Percentiles rank a stretch among this genome's conserved stretches.
Conservation (phyloP, 352 stramenopile species). For the Thraustotheca clavata region DNA sequence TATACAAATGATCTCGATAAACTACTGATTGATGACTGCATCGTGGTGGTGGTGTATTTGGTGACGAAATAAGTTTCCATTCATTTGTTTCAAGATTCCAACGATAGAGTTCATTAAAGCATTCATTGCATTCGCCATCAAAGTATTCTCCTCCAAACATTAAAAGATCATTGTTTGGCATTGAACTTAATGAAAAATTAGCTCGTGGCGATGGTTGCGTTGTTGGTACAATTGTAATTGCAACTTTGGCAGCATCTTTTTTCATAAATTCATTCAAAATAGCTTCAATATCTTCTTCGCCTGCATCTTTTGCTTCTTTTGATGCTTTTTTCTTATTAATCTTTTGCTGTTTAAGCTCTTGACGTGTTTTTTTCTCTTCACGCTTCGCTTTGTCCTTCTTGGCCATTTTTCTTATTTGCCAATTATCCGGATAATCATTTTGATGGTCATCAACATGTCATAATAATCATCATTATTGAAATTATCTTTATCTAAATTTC, state of each 20-base stretch:
- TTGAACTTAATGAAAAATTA: constrained; percentile 72
- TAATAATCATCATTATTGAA: no score
- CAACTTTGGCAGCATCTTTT: constrained; percentile 60
- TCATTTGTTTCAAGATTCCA: constrained; percentile 86
- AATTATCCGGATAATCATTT: not conserved
- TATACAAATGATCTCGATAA: constrained; percentile 93
- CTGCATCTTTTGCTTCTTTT: constrained; percentile 26
- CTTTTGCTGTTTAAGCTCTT: constrained; percentile 23
- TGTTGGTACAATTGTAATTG: constrained; percentile 44
- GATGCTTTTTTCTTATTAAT: constrained; percentile 23
- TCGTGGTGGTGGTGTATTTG: constrained; percentile 81
- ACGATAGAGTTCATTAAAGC: constrained; percentile 94
- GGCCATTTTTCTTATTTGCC: constrained; percentile 20
- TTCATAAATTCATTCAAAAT: constrained; percentile 73
- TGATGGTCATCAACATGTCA: no score
- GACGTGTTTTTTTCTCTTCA: constrained; percentile 48
- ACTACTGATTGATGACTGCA: constrained; percentile 94
- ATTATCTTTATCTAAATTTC: no score
- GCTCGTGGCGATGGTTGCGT: constrained; percentile 54
- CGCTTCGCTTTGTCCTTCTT: constrained; percentile 85
- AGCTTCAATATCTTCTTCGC: constrained; percentile 76
- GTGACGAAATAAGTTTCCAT: constrained; percentile 87
- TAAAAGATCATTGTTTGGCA: constrained; percentile 61
- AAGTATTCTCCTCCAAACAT: constrained; percentile 98
- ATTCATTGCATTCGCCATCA: constrained; percentile 93